Evolutionary conservation across 2,329 filamentous ascomycete species (phyloP), one percentile per base, ranked within the genome.

Genomic region (Talaromyces amestolkiae): DNA sequence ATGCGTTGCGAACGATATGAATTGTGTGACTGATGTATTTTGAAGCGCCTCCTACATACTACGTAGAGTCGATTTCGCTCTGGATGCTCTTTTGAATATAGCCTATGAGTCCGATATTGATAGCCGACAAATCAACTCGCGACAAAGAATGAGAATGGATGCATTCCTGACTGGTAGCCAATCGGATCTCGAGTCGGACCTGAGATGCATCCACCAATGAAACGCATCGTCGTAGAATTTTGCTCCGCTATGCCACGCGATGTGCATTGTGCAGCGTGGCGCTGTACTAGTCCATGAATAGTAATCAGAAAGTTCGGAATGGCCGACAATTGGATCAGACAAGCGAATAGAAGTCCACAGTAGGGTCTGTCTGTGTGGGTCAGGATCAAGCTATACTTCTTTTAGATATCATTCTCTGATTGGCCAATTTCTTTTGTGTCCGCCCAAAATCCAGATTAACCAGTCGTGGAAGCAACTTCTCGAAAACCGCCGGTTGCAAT

Each of bases 161-260:
- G 24, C 27, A 31, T 31, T 31, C 27, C 1, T 31, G 27, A 6
- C 27, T 31, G 22, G 43, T 49, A 37, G 15, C 45, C 3, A 61
- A 51, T 61, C 59, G 43, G 59, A 61, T 39, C 2, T 8, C 11
- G 15, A 37, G 31, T 2, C 17, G 59, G 17, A 22, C n/a, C 43
- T 41, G 27, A 27, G n/a, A 47, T 33, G 4, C 15, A 1, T 41
- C 9, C 43, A 41, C 59, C 59, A 61, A 53, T 49, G 1, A 37
- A 13, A 51, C 17, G 31, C 6, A 11, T 1, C 2, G 1, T 13
- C 9, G 1, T 3, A 22, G 8, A 2, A 11, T 10, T 31, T 7
- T 15, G 49, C 5, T 22, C 51, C 51, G 35, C 51, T 35, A 54
- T 54, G 58, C 59, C 59, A 61, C 45, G 59, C 45, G 59, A 61